Evolutionary conservation across 805 yeast species (phyloP), one percentile per base, ranked within the genome.

Genomic region (Kurtzmaniella fragi): DNA sequence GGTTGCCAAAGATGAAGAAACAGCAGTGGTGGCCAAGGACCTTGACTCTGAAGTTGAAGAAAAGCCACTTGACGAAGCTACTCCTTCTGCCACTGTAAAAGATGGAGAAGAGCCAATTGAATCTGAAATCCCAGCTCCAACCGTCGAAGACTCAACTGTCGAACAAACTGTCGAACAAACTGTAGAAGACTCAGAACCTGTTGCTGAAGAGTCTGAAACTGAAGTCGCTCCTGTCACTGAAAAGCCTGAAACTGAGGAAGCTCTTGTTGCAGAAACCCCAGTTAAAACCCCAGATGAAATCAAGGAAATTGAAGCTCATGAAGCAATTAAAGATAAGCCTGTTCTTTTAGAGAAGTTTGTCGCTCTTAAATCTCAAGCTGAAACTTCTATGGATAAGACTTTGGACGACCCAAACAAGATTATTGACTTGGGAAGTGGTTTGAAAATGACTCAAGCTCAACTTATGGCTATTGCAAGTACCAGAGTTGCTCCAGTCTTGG

Each of bases 401-500:
- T 60, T 75, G 42, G 73, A 69, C 41, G 77, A 74, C 49, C 75
- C 77, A 2, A 68, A 71, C 45, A 65, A 73, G 55, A 54, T 68
- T 17, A 56, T 76, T 45, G 71, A 73, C 47, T 60, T 77, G 44
- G 82, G 82, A 40, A 69, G 73, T 33, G 81, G 81, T 14, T 64
- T 76, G 53, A 62, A 53, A 34, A 62, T 77, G 64, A 71, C 81
- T 34, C 78, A 77, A 47, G 71, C 70, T 39, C 78, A 76, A 54
- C 68, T 77, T 44, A 62, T 74, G 47, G 81, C 67, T 37, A 71
- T 77, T 50, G 82, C 82, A 16, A 71, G 73, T 30, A 63, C 62
- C 45, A 66, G 81, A 46, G 78, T 77, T 29, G 73, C 75, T 27
- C 82, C 82, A 4, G 71, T 76, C 29, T 60, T 77, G 50, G 64